Base-by-base conservation (phyloP, 306 rosid species). In the Prunus armeniaca region DNA sequence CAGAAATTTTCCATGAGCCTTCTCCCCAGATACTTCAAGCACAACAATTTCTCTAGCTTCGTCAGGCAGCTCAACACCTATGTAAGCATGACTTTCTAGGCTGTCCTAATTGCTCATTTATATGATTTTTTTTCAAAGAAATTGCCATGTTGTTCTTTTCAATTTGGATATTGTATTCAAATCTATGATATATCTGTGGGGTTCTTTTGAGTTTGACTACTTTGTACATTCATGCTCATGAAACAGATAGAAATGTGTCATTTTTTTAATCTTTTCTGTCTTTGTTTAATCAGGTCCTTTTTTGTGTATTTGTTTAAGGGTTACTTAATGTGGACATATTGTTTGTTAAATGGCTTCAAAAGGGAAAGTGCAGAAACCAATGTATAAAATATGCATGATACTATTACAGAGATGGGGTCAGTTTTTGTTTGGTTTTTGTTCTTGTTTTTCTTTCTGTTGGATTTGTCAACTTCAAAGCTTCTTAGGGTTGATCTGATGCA, bases 1-100 rank as follows among this genome's bases (percentile, higher is more conserved):
- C 89, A 92, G 47, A 75, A 86, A 15, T 95, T 92, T 55, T 76
- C 96, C 65, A 20, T 65, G 34, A 77, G 12, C 49, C 97, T 95
- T 80, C 91, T 95, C 3, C 97, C 98, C 28, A 92, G 76, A 82
- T 89, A 84, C 82, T 95, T 95, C 93, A 95, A 95, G 84, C 98
- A 95, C 86, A 83, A 77, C 84, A 95, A 95, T 76, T 95, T 95
- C 89, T 92, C 97, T 3, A 95, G 97, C 87, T 95, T 95, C 77
- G 97, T 92, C 66, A 80, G 98, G 74, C 98, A 95, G 84, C 96
- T 95, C 49, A 95, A 95, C 73, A 92, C 97, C 64, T 95, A 95
- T 87, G 98, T 95, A 55, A 82, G 97, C 20, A 28, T 17, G 5
- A 66, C 41, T 80, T 10, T 27, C 55, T 51, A 43, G 13, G 18